phyloP scores from a whole-genome alignment of 2,329 filamentous ascomycete species.

The Talaromyces albobiverticillius region DNA sequence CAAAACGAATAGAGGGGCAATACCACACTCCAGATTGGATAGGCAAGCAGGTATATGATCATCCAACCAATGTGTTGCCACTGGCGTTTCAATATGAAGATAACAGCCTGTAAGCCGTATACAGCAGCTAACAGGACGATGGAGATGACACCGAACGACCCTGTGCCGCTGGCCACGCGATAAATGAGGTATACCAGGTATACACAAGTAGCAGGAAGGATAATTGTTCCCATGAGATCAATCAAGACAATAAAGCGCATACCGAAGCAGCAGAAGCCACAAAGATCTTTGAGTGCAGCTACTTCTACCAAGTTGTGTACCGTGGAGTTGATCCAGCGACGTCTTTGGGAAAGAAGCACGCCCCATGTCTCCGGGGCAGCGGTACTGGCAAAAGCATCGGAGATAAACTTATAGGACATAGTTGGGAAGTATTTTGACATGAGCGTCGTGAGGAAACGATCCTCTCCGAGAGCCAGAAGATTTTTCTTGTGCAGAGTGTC shows the following conservation, averaged over 20 bases:
- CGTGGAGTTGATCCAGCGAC: conserved; percentile 99
- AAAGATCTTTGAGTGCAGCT: conserved; percentile 86
- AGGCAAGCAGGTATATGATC: conserved; percentile 96
- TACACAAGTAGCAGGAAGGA: conserved; percentile 81
- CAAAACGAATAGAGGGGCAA: conserved; percentile 98
- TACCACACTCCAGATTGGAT: conserved; percentile 87
- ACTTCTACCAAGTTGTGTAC: conserved; percentile 94
- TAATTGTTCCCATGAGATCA: conserved; percentile 87
- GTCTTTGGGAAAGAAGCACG: conserved; percentile 92
- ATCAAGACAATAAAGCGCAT: conserved; percentile 97
- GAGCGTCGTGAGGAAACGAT: conserved; percentile 93
- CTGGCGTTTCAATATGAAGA: conserved; percentile 94
- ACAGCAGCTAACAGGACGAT: conserved; percentile 85
- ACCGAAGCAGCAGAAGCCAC: conserved; percentile 97
- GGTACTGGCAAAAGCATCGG: conserved; percentile 88
- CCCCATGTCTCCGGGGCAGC: conserved; percentile 93
- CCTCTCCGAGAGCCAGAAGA: conserved; percentile 85
- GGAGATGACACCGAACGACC: conserved; percentile 81
- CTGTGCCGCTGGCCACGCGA: conserved; percentile 63
- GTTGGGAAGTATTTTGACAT: conserved; percentile 97
- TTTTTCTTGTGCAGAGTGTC: conserved; percentile 97
- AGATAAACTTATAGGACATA: conserved; percentile 95
- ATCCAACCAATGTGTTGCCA: conserved; percentile 99
- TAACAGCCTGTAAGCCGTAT: conserved; percentile 91
- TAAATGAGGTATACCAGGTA: conserved; percentile 91